A percentile compares a stretch with the other conserved stretches of the same genome.
phyloP scores from a whole-genome alignment of 352 stramenopile genomes.

The Globisporangium irregulare region DNA sequence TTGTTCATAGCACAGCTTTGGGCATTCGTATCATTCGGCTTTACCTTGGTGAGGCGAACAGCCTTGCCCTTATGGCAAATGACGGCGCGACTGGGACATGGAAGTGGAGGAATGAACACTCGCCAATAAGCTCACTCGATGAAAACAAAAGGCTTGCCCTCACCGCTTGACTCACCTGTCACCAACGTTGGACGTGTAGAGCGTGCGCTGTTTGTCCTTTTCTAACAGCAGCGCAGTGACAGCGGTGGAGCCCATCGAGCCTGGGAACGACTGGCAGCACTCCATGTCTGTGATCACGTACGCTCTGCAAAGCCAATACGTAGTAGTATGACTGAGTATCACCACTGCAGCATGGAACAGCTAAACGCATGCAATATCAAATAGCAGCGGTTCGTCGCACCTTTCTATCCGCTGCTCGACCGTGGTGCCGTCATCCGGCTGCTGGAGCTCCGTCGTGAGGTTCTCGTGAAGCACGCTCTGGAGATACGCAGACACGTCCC shows the following conservation, averaged over 20 bases:
- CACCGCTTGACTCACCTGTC: conserved; percentile 43
- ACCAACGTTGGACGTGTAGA: conserved; percentile 71
- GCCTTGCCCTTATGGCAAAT: conserved; percentile 52
- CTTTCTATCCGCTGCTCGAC: conserved; percentile 60
- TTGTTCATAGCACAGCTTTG: neutral
- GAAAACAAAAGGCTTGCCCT: no score
- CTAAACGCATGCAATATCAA: no score
- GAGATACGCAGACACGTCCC: conserved; percentile 65
- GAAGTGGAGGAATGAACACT: neutral
- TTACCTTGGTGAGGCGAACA: conserved; percentile 53
- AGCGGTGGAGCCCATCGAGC: conserved; percentile 55
- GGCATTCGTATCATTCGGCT: neutral
- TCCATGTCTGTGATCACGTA: conserved; percentile 80
- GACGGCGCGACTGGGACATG: conserved; percentile 51
- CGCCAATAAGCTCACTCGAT: neutral
- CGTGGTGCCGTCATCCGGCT: conserved; percentile 30
- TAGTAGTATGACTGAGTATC: no score
- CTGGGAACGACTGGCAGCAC: conserved; percentile 51
- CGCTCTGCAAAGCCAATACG: conserved; percentile 26
- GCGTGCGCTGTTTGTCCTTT: conserved; percentile 28
- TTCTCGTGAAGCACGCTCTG: conserved; percentile 66
- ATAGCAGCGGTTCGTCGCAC: conserved; percentile 19
- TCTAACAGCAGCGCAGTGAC: conserved; percentile 53
- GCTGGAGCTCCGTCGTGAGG: conserved; percentile 46
- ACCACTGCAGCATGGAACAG: no score